Percentiles rank a stretch among this genome's conserved stretches.
Evolutionary conservation across 2,329 filamentous ascomycete species (phyloP).

Genomic region (Exophiala bonariae): DNA sequence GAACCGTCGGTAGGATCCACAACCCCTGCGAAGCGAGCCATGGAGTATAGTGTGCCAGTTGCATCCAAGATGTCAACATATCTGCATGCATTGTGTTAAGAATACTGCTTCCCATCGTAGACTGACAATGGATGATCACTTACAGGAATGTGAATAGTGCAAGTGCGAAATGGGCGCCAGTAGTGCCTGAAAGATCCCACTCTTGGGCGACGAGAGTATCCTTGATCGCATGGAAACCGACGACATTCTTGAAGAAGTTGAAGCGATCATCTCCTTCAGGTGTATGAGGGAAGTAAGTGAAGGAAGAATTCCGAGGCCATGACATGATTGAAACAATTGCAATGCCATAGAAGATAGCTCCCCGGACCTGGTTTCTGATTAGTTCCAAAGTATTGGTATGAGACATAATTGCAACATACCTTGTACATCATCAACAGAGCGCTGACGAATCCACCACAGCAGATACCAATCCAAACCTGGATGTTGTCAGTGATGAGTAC

Average conservation of each 20-base stretch:
- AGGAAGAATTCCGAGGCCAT: constrained; percentile 72
- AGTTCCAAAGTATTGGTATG: constrained; percentile 37
- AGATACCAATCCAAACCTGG: constrained; percentile 81
- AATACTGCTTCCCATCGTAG: no score
- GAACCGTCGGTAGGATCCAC: constrained; percentile 80
- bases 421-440: constrained; percentile 72
- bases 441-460: constrained; percentile 78
- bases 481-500: constrained; percentile 62
- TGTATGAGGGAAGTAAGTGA: constrained; percentile 79
- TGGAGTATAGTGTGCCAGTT: constrained; percentile 82
- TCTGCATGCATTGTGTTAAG: no score
- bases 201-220: constrained; percentile 68
- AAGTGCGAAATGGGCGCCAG: constrained; percentile 74
- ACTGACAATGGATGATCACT: no score
- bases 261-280: constrained; percentile 67
- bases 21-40: constrained; percentile 78
- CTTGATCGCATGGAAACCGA: constrained; percentile 75
- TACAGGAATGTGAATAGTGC: constrained; percentile 78
- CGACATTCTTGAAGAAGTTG: constrained; percentile 83
- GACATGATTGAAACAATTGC: constrained; percentile 81
- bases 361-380: constrained; percentile 78
- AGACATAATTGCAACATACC: background rate
- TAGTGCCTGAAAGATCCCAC: constrained; percentile 65
- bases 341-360: constrained; percentile 79
- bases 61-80: constrained; percentile 87